Percentiles rank a stretch among this genome's conserved stretches.
Conservation (phyloP, 192 early-diverging fungal species). For the Paraglomus occultum region DNA sequence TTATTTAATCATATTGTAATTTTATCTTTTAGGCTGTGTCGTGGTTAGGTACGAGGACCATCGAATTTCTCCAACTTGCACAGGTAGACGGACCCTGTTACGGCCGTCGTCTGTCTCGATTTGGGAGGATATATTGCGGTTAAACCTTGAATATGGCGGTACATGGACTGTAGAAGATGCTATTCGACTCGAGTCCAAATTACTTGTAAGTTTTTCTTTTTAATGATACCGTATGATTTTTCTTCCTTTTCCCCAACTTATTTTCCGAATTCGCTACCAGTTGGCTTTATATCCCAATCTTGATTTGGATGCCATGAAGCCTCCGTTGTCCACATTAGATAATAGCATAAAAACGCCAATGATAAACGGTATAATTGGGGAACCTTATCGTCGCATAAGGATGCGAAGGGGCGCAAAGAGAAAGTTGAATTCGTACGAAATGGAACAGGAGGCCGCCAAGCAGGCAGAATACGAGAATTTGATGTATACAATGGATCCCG, state of each 20-base stretch:
- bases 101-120: background rate
- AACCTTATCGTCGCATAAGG: background rate
- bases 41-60: slow-evolving; percentile 1
- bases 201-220: slow-evolving; percentile 6
- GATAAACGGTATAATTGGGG: too few species aligned
- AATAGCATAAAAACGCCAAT: background rate
- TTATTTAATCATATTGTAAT: too few species aligned
- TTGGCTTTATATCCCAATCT: background rate
- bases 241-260: background rate
- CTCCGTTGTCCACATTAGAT: background rate
- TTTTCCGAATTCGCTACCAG: background rate
- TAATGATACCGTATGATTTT: background rate
- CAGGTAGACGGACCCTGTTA: background rate
- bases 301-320: background rate
- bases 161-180: slow-evolving; percentile 7
- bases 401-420: background rate
- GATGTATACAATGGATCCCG: slow-evolving; percentile 21
- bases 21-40: background rate
- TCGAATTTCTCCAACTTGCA: background rate
- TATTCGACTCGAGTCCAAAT: slow-evolving; percentile 4
- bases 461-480: background rate
- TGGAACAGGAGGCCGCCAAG: slow-evolving; percentile 6
- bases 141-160: background rate
- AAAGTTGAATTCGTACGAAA: slow-evolving; percentile 15
- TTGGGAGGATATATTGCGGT: slow-evolving; percentile 3